Conservation (phyloP, 2,329 filamentous ascomycete species). For the Sporothrix schenckii region DNA sequence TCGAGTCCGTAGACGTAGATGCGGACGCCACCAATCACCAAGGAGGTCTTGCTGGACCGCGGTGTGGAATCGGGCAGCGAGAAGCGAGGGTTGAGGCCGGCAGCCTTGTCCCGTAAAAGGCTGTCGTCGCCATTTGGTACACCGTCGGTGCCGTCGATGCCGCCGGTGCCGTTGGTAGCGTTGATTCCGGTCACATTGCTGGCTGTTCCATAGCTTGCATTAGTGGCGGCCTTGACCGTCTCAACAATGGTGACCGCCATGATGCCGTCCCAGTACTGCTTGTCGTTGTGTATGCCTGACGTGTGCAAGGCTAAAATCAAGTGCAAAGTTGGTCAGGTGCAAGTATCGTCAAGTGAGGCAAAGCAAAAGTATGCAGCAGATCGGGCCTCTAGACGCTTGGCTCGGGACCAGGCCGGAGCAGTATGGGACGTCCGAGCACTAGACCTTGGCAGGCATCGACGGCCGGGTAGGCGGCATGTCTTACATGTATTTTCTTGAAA, state of each 20-base stretch:
- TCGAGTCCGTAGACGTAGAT: conserved; percentile 23
- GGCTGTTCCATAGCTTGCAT: neutral
- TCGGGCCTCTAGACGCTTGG: neutral
- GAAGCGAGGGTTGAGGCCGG: conserved; percentile 16
- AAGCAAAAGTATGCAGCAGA: neutral
- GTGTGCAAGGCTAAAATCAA: neutral
- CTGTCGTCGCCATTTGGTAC: neutral
- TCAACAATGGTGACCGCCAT: neutral
- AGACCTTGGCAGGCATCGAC: neutral
- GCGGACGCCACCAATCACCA: conserved; percentile 19
- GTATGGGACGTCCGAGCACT: neutral
- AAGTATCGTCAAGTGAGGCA: neutral
- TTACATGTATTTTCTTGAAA: conserved; percentile 4
- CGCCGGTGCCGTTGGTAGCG: neutral
- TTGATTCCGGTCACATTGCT: neutral
- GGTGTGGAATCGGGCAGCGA: conserved; percentile 12
- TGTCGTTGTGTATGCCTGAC: neutral
- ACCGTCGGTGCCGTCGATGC: conserved; percentile 2
- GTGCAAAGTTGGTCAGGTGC: neutral
- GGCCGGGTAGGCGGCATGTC: conserved; percentile 16
- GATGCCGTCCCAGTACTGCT: neutral
- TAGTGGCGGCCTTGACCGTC: neutral
- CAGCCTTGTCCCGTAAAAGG: neutral
- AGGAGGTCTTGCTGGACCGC: conserved; percentile 17
- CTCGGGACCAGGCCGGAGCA: neutral